Conservation (phyloP, 1,284 basidiomycete genomes). For the Salmacisia buchloeana region DNA sequence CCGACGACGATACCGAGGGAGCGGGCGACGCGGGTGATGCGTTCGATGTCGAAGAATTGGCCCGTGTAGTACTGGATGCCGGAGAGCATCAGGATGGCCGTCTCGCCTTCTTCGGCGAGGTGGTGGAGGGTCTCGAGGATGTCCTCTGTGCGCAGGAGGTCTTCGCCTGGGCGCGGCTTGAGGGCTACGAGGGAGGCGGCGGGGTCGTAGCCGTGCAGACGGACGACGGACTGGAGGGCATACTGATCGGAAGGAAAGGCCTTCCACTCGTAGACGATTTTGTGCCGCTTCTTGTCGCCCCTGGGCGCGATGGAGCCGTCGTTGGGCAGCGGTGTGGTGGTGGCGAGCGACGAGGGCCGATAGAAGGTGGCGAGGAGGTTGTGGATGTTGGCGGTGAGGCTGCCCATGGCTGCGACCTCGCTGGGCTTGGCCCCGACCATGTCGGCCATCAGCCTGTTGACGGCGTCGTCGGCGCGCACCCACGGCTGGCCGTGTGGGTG, state of each 20-base stretch:
- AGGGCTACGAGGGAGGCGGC: slow-evolving; percentile 71
- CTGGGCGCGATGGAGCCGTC: slow-evolving; percentile 21
- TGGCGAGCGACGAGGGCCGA: slow-evolving; percentile 61
- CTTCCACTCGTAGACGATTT: slow-evolving; percentile 88
- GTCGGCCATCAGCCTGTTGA: slow-evolving; percentile 71
- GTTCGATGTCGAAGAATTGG: slow-evolving; percentile 83
- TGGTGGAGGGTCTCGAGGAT: slow-evolving; percentile 69
- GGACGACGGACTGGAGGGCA: slow-evolving; percentile 82
- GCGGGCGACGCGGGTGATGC: slow-evolving; percentile 70
- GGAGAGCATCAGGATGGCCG: slow-evolving; percentile 39
- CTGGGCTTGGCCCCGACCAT: slow-evolving; percentile 78
- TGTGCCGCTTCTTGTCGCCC: slow-evolving; percentile 57
- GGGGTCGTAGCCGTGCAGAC: slow-evolving; percentile 73
- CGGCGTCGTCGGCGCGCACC: slow-evolving; percentile 70
- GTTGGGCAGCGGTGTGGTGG: slow-evolving; percentile 14
- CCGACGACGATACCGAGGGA: slow-evolving; percentile 79
- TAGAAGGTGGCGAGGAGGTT: slow-evolving; percentile 91
- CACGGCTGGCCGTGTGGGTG: slow-evolving; percentile 79
- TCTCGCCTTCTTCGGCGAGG: slow-evolving; percentile 35
- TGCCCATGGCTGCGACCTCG: slow-evolving; percentile 91
- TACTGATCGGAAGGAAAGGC: slow-evolving; percentile 98
- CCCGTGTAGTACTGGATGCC: slow-evolving; percentile 85
- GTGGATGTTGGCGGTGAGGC: slow-evolving; percentile 89
- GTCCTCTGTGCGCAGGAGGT: slow-evolving; percentile 80
- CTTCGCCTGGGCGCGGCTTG: slow-evolving; percentile 73